Base-by-base conservation (phyloP, 352 stramenopile genomes). In the Pythium utonaiense region DNA sequence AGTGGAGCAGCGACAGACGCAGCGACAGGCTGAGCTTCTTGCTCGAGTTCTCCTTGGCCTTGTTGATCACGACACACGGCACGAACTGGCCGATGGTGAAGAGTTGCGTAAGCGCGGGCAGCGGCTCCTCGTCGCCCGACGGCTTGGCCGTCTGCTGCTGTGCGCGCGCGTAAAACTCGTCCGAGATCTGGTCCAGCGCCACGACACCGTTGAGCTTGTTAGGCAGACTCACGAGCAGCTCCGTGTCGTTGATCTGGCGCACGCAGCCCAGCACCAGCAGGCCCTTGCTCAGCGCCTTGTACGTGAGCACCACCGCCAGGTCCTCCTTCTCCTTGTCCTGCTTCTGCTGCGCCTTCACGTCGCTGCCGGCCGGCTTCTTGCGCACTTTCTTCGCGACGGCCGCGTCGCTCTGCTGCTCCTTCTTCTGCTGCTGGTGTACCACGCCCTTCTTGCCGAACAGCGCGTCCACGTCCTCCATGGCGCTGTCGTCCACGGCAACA, bases 151-250 rank as follows among this genome's bases (percentile, higher is more conserved):
- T 41, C 25, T 67, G 44, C 31, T 63, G 42, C 24, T 62, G 33
- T 33, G 78, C 30, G 38, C 66, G 54, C 45, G 71, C 65, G 60
- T 78, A 66, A 52, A 93, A 90, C 65, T 93, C 84, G 66, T 96
- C 86, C 52, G 83, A 92, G 62, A 83, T 81, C 62, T 96, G 80
- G 45, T 77, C 67, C 10, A 85, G 55, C 19, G 78, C 59, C 42
- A 98, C 91, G 41, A 96, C 95, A 47, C 94, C 96, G 50, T 88
- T 98, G 56, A 98, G 83, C 52, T 97, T 96, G 75, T 97, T 98
- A 4, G 93, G 94, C 47, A 98, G 72, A 38, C 75, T 91, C 31
- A 98, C 64, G 24, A 98, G 69, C 34, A 96, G 71, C 60, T 89
- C 78, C 31, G 68, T 73, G 54, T 97, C 78, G 55, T 80, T 87